Base-by-base conservation (phyloP, 495 filamentous ascomycete species). In the Clohesyomyces aquaticus region DNA sequence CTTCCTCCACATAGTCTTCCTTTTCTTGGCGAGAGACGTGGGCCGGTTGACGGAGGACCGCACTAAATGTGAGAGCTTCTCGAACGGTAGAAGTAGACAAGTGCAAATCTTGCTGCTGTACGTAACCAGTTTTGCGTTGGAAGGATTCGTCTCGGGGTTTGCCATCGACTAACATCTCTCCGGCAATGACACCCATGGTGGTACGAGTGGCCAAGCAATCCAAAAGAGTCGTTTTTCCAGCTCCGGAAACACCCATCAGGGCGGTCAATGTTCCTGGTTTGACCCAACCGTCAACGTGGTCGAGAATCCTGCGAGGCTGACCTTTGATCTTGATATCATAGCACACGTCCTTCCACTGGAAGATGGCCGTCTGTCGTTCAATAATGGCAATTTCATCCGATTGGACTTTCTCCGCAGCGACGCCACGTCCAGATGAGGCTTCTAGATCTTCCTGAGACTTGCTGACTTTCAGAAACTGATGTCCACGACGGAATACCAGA, bases 81-180 rank as follows among this genome's bases (percentile, higher is more conserved):
- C 92, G 85, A 38, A 96, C 92, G 4, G 93, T 98, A 1, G 87
- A 85, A 0, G 91, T 95, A 35, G 87, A 80, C 23, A 95, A 81
- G 74, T 96, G 93, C 9, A 98, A 82, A 83, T 98, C 93, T 75
- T 96, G 91, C 73, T 98, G 93, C 70, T 98, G 91, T 19, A 94
- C 93, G 68, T 96, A 98, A 25, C 93, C 93, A 2, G 92, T 96
- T 78, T 94, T 94, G 32, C 92, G 88, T 71, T 94, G 91, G 81
- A 96, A 96, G 0, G 89, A 91, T 18, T 82, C 79, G 70, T 95
- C 90, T 18, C 88, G 82, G 42, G 80, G 85, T 23, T 79, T 81
- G 1, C 91, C 92, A 67, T 95, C 88, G 4, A 96, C 89, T 1
- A 93, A 77, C 85, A 93, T 92, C 55, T 93, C 86, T 23, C 92